phyloP scores from a whole-genome alignment of 495 filamentous ascomycete genomes.

The Penicillium chermesinum region DNA sequence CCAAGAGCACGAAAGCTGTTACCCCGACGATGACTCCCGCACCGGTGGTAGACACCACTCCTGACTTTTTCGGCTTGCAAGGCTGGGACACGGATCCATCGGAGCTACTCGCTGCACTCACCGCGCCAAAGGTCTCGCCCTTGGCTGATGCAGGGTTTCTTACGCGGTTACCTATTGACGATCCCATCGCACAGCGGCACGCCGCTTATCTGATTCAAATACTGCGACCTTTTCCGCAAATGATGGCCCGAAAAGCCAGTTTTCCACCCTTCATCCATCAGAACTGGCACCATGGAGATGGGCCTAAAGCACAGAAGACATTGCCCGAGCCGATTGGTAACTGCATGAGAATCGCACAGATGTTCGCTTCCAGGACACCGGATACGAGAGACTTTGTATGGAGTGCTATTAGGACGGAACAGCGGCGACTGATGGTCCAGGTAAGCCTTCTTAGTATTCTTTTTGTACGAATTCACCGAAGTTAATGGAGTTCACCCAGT shows the following conservation, averaged over 20 bases:
- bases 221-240: background rate
- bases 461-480: background rate
- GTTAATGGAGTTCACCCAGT: background rate
- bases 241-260: background rate
- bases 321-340: background rate
- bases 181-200: background rate
- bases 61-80: background rate
- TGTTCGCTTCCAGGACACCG: conserved; percentile 1
- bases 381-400: background rate
- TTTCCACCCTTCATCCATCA: background rate
- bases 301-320: background rate
- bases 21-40: background rate
- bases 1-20: background rate
- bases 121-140: background rate
- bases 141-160: background rate
- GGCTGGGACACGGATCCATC: background rate
- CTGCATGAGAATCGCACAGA: background rate
- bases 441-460: background rate
- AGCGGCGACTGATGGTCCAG: background rate
- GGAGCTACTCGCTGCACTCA: background rate
- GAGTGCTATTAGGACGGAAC: background rate
- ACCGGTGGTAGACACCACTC: background rate
- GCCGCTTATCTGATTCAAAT: background rate
- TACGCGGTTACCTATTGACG: background rate
- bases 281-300: background rate